Evolutionary conservation across 805 yeast genomes (phyloP).

Genomic region (Peterozyma xylosa): DNA sequence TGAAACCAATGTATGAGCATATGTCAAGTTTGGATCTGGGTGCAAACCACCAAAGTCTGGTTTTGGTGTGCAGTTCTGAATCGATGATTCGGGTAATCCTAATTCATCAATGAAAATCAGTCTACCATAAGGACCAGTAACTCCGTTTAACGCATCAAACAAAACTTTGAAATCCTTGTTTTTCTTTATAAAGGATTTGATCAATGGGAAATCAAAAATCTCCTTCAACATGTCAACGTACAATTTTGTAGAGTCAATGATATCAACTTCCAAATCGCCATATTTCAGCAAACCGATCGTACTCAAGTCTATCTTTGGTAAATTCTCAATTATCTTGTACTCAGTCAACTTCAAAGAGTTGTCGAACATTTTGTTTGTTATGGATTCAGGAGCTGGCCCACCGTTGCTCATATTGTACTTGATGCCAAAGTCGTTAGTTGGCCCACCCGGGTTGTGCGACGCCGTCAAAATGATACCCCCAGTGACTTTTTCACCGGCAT

Average conservation of each 20-base stretch:
- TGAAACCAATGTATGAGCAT: constrained; percentile 81
- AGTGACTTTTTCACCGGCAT: constrained; percentile 46
- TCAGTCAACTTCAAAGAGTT: constrained; percentile 47
- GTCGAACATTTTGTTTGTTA: constrained; percentile 81
- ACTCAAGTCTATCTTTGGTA: constrained; percentile 60
- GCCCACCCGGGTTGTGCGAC: constrained; percentile 97
- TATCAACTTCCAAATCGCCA: constrained; percentile 66
- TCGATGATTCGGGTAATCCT: constrained; percentile 59
- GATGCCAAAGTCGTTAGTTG: constrained; percentile 85
- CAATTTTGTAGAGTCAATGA: constrained; percentile 74
- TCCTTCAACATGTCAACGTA: constrained; percentile 74
- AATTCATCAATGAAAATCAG: constrained; percentile 80
- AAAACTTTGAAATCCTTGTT: constrained; percentile 60
- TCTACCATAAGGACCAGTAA: constrained; percentile 93
- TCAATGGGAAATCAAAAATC: constrained; percentile 82
- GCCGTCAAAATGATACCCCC: constrained; percentile 97
- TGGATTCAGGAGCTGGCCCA: constrained; percentile 96
- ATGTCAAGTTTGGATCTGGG: constrained; percentile 96
- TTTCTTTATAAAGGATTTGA: constrained; percentile 56
- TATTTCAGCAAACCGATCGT: constrained; percentile 42
- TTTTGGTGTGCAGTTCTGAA: constrained; percentile 74
- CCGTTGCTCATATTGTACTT: constrained; percentile 93
- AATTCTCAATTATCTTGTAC: constrained; percentile 51
- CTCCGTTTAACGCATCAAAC: constrained; percentile 90
- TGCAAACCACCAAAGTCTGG: constrained; percentile 97